Conservation (phyloP, 371 early-diverging fungal genomes). For the Sporodiniella umbellata region DNA sequence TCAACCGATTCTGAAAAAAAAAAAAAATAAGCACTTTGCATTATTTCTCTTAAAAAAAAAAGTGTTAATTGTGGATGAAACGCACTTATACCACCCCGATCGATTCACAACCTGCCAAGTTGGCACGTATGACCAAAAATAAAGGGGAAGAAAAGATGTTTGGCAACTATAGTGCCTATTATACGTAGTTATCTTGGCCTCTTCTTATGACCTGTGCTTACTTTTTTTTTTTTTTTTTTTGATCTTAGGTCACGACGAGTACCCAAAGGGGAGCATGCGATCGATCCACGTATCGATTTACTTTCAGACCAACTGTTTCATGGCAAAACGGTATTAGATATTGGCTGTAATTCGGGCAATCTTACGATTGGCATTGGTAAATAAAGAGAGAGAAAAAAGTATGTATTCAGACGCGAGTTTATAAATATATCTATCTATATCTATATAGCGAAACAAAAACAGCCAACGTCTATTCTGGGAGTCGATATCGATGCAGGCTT, state of each 20-base stretch:
- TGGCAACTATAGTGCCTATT: constrained; percentile 1
- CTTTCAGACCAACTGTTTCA: constrained; percentile 53
- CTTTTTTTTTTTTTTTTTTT: background rate
- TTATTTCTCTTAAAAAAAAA: too few species aligned
- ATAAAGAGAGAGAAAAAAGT: background rate
- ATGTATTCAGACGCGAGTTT: background rate
- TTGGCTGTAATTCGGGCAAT: constrained; percentile 84
- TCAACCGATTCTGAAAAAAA: too few species aligned
- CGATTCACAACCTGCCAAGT: too few species aligned
- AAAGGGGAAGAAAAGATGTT: too few species aligned
- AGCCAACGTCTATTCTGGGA: constrained; percentile 53
- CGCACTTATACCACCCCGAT: too few species aligned
- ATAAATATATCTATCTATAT: background rate
- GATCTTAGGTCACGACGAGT: background rate
- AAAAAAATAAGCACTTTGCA: too few species aligned
- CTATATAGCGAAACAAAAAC: constrained; percentile 38
- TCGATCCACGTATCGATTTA: constrained; percentile 63
- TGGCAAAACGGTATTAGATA: constrained; percentile 68
- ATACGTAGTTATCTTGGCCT: background rate
- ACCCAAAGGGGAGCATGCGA: background rate
- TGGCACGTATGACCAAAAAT: too few species aligned
- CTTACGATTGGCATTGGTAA: constrained; percentile 65
- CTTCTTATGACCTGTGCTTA: background rate
- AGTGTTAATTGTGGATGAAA: too few species aligned
- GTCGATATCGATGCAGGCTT: constrained; percentile 78